Percentiles rank a stretch among this genome's conserved stretches.
These are phyloP conservation scores for Fusarium tjaetaba DNA, from an alignment of 2,329 filamentous ascomycete genomes.

Conservation along the genomic window DNA sequence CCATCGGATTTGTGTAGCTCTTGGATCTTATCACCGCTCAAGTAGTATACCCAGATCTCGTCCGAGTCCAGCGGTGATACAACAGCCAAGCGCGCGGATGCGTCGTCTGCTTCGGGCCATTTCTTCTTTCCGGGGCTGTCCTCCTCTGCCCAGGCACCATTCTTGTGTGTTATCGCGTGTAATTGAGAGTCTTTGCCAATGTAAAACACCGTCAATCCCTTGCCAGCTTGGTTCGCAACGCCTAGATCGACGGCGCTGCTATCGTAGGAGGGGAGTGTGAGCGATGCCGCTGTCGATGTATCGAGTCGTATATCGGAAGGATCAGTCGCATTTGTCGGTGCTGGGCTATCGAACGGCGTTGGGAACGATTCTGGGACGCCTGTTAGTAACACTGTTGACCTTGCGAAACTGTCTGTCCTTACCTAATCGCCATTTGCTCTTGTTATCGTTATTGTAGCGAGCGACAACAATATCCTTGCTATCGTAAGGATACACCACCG, in stretches of 20 bases:
- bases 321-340: constrained; percentile 23
- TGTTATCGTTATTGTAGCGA: constrained; percentile 2
- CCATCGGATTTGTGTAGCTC: constrained; percentile 5
- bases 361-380: constrained; percentile 17
- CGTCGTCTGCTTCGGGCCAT: constrained; percentile 18
- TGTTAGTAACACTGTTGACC: not conserved
- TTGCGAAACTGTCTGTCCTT: not conserved
- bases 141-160: not conserved
- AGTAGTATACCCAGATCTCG: constrained; percentile 25
- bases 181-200: constrained; percentile 15
- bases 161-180: not conserved
- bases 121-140: not conserved
- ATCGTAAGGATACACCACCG: constrained; percentile 30
- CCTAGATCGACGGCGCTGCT: not conserved
- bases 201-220: constrained; percentile 9
- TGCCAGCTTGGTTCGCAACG: not conserved
- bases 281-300: not conserved
- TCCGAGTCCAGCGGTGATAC: constrained; percentile 14
- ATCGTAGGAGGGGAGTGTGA: constrained; percentile 3
- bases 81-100: constrained; percentile 15
- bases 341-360: constrained; percentile 19
- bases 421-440: constrained; percentile 25
- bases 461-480: constrained; percentile 20
- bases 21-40: constrained; percentile 11
- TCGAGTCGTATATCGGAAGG: constrained; percentile 15